A percentile compares a stretch with the other conserved stretches of the same genome.
These are phyloP conservation scores for Prinsepia uniflora DNA, from an alignment of 306 rosid species.

Conservation along the genomic window DNA sequence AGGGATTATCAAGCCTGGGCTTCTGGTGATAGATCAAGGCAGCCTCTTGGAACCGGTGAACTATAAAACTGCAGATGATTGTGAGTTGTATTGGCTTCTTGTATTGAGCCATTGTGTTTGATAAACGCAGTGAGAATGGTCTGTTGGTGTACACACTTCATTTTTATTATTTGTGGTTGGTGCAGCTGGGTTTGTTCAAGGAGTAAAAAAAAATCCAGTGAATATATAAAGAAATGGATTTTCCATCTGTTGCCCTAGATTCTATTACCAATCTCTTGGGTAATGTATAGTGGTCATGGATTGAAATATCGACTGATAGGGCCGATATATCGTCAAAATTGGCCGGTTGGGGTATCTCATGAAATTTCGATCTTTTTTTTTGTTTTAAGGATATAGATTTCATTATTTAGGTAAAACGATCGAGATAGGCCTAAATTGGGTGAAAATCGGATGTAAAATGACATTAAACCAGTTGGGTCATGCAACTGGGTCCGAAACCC, in stretches of 20 bases:
- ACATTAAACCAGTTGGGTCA: too few species aligned
- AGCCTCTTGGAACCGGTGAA: conserved; percentile 75
- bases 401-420: too few species aligned
- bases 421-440: too few species aligned
- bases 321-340: too few species aligned
- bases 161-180: neutral
- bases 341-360: too few species aligned
- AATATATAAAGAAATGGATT: neutral
- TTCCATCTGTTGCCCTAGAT: neutral
- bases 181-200: neutral
- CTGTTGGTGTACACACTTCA: neutral
- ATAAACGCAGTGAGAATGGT: neutral
- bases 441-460: too few species aligned
- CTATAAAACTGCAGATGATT: conserved; percentile 36
- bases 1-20: conserved; percentile 97
- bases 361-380: too few species aligned
- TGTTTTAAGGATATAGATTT: too few species aligned
- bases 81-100: conserved; percentile 17
- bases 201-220: neutral
- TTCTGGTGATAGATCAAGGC: conserved; percentile 69
- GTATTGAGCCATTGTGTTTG: neutral
- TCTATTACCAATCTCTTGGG: neutral
- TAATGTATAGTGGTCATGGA: neutral
- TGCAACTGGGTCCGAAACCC: too few species aligned
- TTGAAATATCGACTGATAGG: too few species aligned